Evolutionary conservation across 2,329 filamentous ascomycete genomes (phyloP).

Genomic region (Diaporthe helianthi): DNA sequence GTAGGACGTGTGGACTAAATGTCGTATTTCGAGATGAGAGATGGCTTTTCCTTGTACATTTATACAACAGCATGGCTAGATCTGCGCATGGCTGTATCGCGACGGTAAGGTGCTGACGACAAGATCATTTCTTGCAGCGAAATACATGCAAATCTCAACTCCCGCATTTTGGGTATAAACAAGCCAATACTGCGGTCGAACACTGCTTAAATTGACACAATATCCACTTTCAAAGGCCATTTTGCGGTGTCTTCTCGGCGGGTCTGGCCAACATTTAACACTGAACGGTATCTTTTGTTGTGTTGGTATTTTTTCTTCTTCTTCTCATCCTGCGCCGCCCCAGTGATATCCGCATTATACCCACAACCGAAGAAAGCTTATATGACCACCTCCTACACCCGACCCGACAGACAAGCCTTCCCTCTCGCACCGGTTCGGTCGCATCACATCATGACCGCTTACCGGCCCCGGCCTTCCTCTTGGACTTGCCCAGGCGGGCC

Average conservation of each 20-base stretch:
- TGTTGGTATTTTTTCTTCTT: background rate
- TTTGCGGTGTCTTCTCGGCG: background rate
- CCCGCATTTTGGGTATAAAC: too few relatives aligned
- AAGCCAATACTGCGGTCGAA: background rate
- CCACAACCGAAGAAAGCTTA: background rate
- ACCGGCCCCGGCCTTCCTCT: conserved; percentile 54
- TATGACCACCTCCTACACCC: background rate
- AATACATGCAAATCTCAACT: too few relatives aligned
- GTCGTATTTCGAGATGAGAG: too few relatives aligned
- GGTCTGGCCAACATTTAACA: background rate
- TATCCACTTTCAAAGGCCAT: background rate
- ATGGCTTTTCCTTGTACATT: too few relatives aligned
- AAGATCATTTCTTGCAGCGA: too few relatives aligned
- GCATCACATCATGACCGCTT: conserved; percentile 45
- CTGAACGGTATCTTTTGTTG: background rate
- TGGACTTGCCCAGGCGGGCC: conserved; percentile 57
- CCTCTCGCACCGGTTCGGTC: too few relatives aligned
- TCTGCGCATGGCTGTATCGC: too few relatives aligned
- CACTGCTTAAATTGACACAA: background rate
- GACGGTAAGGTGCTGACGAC: too few relatives aligned
- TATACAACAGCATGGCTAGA: too few relatives aligned
- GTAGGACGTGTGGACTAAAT: background rate
- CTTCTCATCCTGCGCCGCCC: background rate
- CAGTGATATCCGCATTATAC: background rate
- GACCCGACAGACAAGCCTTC: too few relatives aligned